phyloP scores from a whole-genome alignment of 1,284 basidiomycete genomes.

The Cystobasidium slooffiae region DNA sequence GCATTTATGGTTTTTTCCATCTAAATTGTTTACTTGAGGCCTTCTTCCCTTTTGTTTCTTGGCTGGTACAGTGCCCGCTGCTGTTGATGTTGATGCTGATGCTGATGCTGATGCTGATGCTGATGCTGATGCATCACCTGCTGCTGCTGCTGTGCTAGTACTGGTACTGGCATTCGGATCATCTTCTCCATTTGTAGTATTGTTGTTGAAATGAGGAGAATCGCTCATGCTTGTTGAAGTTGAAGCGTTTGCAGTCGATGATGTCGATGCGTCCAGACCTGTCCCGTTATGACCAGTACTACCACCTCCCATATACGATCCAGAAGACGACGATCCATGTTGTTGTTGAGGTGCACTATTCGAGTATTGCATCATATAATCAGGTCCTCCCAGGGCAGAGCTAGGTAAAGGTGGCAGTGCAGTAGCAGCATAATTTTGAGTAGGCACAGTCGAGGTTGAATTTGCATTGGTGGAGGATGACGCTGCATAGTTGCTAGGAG shows the following conservation, averaged over 20 bases:
- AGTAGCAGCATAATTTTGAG: constrained; percentile 5
- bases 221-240: neutral
- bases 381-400: neutral
- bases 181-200: neutral
- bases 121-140: neutral
- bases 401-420: constrained; percentile 5
- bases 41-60: constrained; percentile 44
- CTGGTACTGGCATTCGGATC: neutral
- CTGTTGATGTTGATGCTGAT: constrained; percentile 5
- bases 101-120: neutral
- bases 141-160: neutral
- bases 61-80: constrained; percentile 11
- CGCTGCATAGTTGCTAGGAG: neutral
- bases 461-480: neutral
- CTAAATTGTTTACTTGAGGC: constrained; percentile 10
- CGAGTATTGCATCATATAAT: neutral
- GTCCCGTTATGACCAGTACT: neutral
- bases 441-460: no score
- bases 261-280: neutral
- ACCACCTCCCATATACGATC: neutral
- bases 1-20: constrained; percentile 38
- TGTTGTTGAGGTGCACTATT: neutral
- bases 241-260: neutral
- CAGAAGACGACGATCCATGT: neutral
- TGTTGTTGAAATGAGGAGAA: neutral